Conservation (phyloP, 768 basidiomycete species). For the Calocera cornea region DNA sequence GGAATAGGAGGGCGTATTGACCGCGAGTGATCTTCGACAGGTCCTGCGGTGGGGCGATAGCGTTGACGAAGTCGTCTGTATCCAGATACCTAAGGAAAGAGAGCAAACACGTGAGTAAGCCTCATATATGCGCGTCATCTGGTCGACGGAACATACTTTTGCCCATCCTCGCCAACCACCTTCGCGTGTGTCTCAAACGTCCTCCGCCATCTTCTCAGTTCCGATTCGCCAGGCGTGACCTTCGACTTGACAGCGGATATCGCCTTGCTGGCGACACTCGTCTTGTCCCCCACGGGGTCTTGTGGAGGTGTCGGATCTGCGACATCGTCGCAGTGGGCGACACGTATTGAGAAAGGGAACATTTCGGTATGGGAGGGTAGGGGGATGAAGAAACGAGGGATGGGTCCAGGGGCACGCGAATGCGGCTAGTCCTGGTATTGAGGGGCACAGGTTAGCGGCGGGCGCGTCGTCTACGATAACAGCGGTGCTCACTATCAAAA, state of each 20-base stretch:
- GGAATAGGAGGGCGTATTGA: constrained; percentile 82
- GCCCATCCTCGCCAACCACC: constrained; percentile 44
- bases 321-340: neutral
- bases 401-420: neutral
- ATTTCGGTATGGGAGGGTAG: neutral
- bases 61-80: constrained; percentile 80
- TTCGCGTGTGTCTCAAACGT: constrained; percentile 77
- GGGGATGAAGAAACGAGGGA: neutral
- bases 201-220: constrained; percentile 78
- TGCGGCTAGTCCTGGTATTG: too few species aligned
- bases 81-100: constrained; percentile 57
- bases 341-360: neutral
- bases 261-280: neutral
- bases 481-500: neutral
- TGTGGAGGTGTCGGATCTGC: neutral
- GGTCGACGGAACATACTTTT: constrained; percentile 43
- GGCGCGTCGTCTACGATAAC: neutral
- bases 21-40: constrained; percentile 72
- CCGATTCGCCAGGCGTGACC: constrained; percentile 60
- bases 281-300: neutral
- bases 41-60: constrained; percentile 80
- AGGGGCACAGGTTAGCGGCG: neutral
- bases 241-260: constrained; percentile 40
- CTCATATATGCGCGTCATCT: neutral
- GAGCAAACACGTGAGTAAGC: constrained; percentile 2